A percentile compares a stretch with the other conserved stretches of the same genome.
These are phyloP conservation scores for Saccharomycopsis fibuligera DNA, from an alignment of 805 yeast species.

Conservation along the genomic window DNA sequence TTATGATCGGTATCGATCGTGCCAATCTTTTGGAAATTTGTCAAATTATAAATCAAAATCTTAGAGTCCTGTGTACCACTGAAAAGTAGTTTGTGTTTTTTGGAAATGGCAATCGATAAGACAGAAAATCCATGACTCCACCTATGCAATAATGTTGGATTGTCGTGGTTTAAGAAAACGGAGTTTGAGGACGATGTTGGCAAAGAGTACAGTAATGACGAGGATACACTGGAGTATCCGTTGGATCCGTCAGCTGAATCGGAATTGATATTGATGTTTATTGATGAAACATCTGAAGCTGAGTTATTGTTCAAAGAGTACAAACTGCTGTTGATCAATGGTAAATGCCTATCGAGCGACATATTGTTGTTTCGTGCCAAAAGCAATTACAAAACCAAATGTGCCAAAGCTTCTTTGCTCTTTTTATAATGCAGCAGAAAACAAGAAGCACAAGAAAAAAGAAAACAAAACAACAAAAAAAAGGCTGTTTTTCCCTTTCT, in stretches of 20 bases:
- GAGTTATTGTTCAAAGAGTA: slow-evolving; percentile 12
- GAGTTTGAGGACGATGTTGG: slow-evolving; percentile 1
- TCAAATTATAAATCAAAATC: slow-evolving; percentile 63
- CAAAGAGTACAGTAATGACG: background rate
- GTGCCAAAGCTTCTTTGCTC: no score
- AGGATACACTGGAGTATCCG: background rate
- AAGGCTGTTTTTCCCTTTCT: no score
- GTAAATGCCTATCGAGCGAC: slow-evolving; percentile 5
- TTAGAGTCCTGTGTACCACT: slow-evolving; percentile 90
- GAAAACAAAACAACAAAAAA: no score
- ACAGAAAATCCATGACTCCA: slow-evolving; percentile 76
- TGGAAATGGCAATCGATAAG: slow-evolving; percentile 62
- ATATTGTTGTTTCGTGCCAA: no score
- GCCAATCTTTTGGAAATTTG: slow-evolving; percentile 49
- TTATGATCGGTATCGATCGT: slow-evolving; percentile 53
- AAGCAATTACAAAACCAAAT: no score
- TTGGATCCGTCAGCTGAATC: background rate
- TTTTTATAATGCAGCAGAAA: no score
- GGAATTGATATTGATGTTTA: slow-evolving; percentile 15
- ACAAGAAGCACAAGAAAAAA: no score
- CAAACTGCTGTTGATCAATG: slow-evolving; percentile 4
- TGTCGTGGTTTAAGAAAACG: background rate
- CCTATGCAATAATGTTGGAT: slow-evolving; percentile 46
- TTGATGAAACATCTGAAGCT: slow-evolving; percentile 8
- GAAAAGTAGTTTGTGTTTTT: slow-evolving; percentile 50